Base-by-base conservation (phyloP, 2,329 filamentous ascomycete species). In the Cordyceps javanica region DNA sequence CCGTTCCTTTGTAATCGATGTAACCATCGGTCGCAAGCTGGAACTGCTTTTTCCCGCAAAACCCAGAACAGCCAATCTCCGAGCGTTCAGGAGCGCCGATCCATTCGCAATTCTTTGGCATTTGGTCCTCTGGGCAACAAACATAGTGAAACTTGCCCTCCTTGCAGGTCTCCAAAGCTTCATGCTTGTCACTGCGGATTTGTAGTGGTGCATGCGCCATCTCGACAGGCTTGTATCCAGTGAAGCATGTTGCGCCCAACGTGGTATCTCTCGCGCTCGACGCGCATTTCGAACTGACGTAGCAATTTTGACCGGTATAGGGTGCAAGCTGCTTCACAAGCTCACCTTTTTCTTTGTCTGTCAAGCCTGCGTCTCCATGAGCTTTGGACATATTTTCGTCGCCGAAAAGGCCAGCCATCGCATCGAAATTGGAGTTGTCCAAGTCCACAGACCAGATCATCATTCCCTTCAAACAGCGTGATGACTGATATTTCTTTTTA, bases 21-120 rank as follows among this genome's bases (percentile, higher is more conserved):
- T 28, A 46, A 13, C 44, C 48, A 42, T 65, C 60, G 3, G 13
- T 26, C 39, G 58, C 62, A 25, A 64, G 59, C 55, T 63, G 44
- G 34, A 63, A 64, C 4, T 54, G 42, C 26, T 49, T 49, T 4
- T 36, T 28, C 28, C 63, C 63, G 49, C 63, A 65, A 8, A 34
- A 30, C 2, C 56, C 39, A 16, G 51, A 54, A 45, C 64, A 66
- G 46, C 64, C 63, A 39, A 63, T 61, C 6, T 38, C 61, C 13
- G 59, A 63, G 3, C 61, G 60, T 26, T 54, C 58, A 2, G 64
- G 66, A 10, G 58, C 59, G 14, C 63, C 63, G 14, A 60, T 64
- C 68, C 66, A 70, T 49, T 62, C 58, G 58, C 67, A 70, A 51
- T 66, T 63, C 45, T 65, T 59, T 0, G 67, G 67, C 62, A 69